A percentile compares a stretch with the other conserved stretches of the same genome.
Evolutionary conservation across 2,329 filamentous ascomycete species (phyloP).

Genomic region (Colletotrichum tofieldiae): DNA sequence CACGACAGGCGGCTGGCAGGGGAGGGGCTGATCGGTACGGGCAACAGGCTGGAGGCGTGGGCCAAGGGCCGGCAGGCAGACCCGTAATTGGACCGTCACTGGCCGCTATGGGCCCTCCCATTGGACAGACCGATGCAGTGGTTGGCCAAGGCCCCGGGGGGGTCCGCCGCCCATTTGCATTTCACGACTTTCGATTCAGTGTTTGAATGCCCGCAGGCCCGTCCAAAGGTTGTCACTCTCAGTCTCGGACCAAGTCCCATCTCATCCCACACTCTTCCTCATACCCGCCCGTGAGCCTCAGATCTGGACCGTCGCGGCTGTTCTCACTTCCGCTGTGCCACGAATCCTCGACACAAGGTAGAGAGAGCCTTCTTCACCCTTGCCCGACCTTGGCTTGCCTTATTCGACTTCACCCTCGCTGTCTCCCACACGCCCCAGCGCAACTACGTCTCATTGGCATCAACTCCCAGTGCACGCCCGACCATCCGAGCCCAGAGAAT

Average conservation of each 20-base stretch:
- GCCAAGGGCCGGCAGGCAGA: constrained; percentile 14
- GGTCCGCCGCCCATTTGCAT: constrained; percentile 27
- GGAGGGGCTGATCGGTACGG: constrained; percentile 29
- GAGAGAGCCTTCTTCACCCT: background rate
- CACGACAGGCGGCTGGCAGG: constrained; percentile 14
- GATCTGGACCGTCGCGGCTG: constrained; percentile 9
- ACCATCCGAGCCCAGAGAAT: background rate
- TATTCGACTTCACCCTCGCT: constrained; percentile 13
- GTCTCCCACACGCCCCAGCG: background rate
- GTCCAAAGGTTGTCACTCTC: constrained; percentile 10
- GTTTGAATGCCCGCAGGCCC: constrained; percentile 28
- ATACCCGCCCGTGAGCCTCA: constrained; percentile 11
- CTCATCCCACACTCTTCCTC: constrained; percentile 3
- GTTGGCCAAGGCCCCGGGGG: constrained; percentile 31
- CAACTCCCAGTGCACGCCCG: background rate
- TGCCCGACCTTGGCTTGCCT: background rate
- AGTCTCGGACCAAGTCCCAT: constrained; percentile 1
- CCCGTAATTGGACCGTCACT: constrained; percentile 26
- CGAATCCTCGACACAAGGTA: background rate
- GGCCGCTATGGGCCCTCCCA: constrained; percentile 1
- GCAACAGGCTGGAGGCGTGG: constrained; percentile 15
- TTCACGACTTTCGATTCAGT: constrained; percentile 20
- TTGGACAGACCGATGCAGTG: constrained; percentile 37
- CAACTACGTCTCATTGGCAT: constrained; percentile 16
- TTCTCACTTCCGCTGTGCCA: background rate